phyloP scores from a whole-genome alignment of 2,329 filamentous ascomycete species.

The Orbilia oligospora region DNA sequence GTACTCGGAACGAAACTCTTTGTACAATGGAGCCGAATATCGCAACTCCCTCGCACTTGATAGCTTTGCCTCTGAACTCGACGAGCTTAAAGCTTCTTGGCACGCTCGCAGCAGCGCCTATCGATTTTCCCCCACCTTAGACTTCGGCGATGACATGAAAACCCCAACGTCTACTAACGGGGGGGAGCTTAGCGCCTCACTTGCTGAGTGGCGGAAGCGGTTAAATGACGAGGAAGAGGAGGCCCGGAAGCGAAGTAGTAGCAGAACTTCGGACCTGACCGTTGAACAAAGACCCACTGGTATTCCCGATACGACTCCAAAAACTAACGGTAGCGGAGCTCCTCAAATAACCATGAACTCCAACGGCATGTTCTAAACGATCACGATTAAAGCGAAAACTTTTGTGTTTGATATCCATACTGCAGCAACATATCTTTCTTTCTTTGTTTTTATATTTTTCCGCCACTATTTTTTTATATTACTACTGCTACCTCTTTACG shows the following conservation, averaged over 20 bases:
- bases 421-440: constrained; percentile 15
- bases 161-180: constrained; percentile 66
- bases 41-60: constrained; percentile 83
- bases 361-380: constrained; percentile 58
- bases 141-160: constrained; percentile 73
- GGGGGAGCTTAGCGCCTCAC: constrained; percentile 64
- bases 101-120: constrained; percentile 97
- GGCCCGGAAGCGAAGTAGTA: constrained; percentile 62
- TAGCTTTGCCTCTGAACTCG: constrained; percentile 90
- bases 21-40: constrained; percentile 68
- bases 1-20: constrained; percentile 65
- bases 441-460: constrained; percentile 32
- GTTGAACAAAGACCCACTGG: constrained; percentile 34
- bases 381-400: constrained; percentile 25
- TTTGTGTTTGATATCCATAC: constrained; percentile 33
- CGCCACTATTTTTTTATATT: constrained; percentile 10
- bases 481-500: constrained; percentile 6
- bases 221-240: constrained; percentile 63
- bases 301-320: constrained; percentile 47
- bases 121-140: constrained; percentile 87
- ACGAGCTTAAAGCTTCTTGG: constrained; percentile 91
- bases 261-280: constrained; percentile 53
- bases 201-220: constrained; percentile 64
- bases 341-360: constrained; percentile 47
- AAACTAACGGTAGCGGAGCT: constrained; percentile 31